phyloP scores from a whole-genome alignment of 306 rosid species.

The Medicago ruthenica region DNA sequence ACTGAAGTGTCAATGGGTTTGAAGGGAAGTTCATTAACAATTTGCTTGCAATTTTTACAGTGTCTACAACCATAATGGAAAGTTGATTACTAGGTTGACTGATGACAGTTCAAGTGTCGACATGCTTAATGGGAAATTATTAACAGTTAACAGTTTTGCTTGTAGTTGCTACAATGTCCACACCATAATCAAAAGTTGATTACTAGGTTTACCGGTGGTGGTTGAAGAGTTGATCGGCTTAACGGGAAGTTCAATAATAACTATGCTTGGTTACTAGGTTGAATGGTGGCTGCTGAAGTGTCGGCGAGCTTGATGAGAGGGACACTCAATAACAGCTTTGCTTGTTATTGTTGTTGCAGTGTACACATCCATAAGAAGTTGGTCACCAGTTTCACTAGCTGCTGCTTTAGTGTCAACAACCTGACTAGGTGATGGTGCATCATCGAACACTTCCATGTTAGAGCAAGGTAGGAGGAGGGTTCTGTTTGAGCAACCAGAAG shows the following conservation, averaged over 20 bases:
- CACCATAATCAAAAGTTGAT: too few species aligned
- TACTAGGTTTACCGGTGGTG: too few species aligned
- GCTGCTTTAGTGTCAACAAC: conserved; percentile 21
- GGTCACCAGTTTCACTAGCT: conserved; percentile 41
- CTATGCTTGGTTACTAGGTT: too few species aligned
- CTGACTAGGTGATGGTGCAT: conserved; percentile 9
- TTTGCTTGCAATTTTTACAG: background rate
- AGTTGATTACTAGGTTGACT: background rate
- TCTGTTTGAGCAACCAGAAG: conserved; percentile 43
- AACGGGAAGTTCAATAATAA: background rate
- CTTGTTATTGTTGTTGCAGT: background rate
- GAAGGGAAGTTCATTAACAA: conserved; percentile 19
- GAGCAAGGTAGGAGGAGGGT: conserved; percentile 28
- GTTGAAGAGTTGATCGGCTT: background rate
- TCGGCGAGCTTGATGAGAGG: too few species aligned
- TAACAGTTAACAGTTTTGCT: too few species aligned
- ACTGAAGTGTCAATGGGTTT: background rate
- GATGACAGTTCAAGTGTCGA: too few species aligned
- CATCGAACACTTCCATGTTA: conserved; percentile 32
- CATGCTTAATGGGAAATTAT: too few species aligned
- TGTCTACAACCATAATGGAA: background rate
- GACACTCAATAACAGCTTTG: too few species aligned
- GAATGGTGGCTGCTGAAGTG: too few species aligned
- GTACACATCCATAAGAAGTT: background rate
- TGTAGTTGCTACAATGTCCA: too few species aligned